Conservation (phyloP, 2,329 filamentous ascomycete species). For the Ophiostoma pallidulum region DNA sequence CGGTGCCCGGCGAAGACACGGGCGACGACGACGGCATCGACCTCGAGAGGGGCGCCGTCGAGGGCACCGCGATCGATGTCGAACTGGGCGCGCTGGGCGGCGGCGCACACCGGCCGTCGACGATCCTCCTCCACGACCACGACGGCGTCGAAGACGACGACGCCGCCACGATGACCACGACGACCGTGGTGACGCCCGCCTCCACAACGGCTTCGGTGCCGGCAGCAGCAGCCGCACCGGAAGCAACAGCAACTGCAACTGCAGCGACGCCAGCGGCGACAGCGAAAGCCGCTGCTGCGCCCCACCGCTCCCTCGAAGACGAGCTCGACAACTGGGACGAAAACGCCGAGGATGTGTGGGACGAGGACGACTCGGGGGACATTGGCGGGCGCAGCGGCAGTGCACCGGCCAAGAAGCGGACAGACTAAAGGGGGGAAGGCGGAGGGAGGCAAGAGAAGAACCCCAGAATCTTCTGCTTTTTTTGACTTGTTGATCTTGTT, state of each 20-base stretch:
- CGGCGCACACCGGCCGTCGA: conserved; percentile 19
- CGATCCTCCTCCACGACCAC: conserved; percentile 44
- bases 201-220: conserved; percentile 37
- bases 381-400: conserved; percentile 9
- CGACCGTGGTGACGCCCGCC: conserved; percentile 17
- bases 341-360: conserved; percentile 55
- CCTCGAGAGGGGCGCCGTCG: conserved; percentile 55
- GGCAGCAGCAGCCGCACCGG: conserved; percentile 51
- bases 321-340: conserved; percentile 94
- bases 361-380: conserved; percentile 31
- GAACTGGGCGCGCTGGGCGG: too few species aligned
- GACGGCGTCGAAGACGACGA: conserved; percentile 23
- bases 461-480: too few species aligned
- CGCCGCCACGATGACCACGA: conserved; percentile 5
- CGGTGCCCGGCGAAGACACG: conserved; percentile 54
- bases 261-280: conserved; percentile 45
- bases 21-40: conserved; percentile 49
- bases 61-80: conserved; percentile 63
- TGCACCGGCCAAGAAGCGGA: conserved; percentile 19
- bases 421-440: conserved; percentile 17
- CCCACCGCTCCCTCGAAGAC: conserved; percentile 50
- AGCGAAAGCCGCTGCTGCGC: conserved; percentile 28
- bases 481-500: too few species aligned
- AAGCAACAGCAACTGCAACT: conserved; percentile 33
- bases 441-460: too few species aligned